These are phyloP conservation scores for Hypoxylon lienhwacheense DNA, from an alignment of 495 filamentous ascomycete species.

Conservation along the genomic window DNA sequence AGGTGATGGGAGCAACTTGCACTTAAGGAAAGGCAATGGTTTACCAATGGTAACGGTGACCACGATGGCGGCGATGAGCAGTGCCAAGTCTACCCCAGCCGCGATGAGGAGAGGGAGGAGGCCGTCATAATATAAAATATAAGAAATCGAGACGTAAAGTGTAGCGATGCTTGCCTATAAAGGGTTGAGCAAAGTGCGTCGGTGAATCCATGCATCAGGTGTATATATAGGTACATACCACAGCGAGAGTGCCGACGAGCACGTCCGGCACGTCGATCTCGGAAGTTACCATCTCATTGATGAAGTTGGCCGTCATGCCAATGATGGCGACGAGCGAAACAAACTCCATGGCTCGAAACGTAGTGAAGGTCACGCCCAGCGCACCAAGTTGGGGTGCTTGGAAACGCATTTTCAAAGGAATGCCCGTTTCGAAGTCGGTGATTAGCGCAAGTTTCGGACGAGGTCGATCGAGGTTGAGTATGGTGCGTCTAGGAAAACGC, in stretches of 20 bases:
- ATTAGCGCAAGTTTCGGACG: constrained; percentile 39
- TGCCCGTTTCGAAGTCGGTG: constrained; percentile 34
- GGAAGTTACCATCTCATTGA: constrained; percentile 69
- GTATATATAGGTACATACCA: constrained; percentile 60
- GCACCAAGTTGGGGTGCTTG: constrained; percentile 64
- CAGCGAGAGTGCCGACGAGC: constrained; percentile 73
- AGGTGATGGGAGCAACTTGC: constrained; percentile 55
- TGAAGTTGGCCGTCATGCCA: constrained; percentile 80
- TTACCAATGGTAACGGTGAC: constrained; percentile 74
- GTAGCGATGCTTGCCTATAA: constrained; percentile 70
- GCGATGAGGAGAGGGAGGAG: constrained; percentile 73
- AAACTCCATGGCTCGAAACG: constrained; percentile 70
- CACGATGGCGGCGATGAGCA: constrained; percentile 72
- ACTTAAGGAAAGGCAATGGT: constrained; percentile 77
- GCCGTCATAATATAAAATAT: constrained; percentile 74
- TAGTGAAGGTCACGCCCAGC: constrained; percentile 74
- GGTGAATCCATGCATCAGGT: too few relatives aligned
- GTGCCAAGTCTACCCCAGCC: constrained; percentile 62
- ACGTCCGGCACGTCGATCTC: constrained; percentile 67
- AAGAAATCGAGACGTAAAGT: constrained; percentile 74
- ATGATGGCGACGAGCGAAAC: constrained; percentile 76
- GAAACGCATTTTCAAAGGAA: constrained; percentile 41
- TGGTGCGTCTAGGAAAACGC: constrained; percentile 38
- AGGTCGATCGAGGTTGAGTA: constrained; percentile 18
- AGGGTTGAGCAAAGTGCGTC: constrained; percentile 12